Base-by-base conservation (phyloP, 371 early-diverging fungal species). In the Circinella umbellata region DNA sequence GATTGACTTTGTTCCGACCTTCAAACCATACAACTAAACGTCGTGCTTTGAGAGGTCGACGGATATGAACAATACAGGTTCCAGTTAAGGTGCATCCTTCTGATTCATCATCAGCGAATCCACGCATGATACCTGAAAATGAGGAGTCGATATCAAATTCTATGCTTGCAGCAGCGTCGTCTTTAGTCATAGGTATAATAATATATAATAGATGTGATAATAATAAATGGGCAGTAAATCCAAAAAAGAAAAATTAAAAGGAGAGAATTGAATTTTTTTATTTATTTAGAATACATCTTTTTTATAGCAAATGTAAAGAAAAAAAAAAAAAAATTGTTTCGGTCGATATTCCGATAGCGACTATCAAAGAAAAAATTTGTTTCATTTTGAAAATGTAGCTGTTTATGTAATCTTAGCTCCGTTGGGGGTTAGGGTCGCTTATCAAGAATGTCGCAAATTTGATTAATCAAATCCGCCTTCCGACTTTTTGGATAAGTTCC, bases 381-480 rank as follows among this genome's bases (percentile, higher is more conserved):
- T 65, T 54, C 49, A 65, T 34, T 49, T 27, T 49, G 53, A 10
- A 14, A 15, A 37, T n/a, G 51, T 15, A 1, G 6, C 11, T 27
- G 34, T 20, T 15, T 38, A 64, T 34, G 42, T 49, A 35, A 34
- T 42, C 49, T 13, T 57, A 51, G 60, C 17, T n/a, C 38, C 54
- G 38, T 18, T 51, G 51, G 4, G 1, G 2, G 37, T 60, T 63
- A 10, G 18, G 18, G 60, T 18, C 60, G 27, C 59, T 69, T 54
- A 59, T 55, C 60, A 11, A 69, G 65, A 38, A 69, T 49, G 9
- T 65, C 46, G 67, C 67, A 61, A 7, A 89, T 79, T 53, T 84
- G 85, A 39, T 62, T 69, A 18, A 88, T 71, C 42, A 88, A 54
- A 49, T 86, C 88, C 0, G 78, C 84, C 74, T 91, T 91, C 73